Percentiles rank a stretch among this genome's conserved stretches.
These are phyloP conservation scores for Ascochyta lentis DNA, from an alignment of 2,329 filamentous ascomycete genomes.

Conservation along the genomic window DNA sequence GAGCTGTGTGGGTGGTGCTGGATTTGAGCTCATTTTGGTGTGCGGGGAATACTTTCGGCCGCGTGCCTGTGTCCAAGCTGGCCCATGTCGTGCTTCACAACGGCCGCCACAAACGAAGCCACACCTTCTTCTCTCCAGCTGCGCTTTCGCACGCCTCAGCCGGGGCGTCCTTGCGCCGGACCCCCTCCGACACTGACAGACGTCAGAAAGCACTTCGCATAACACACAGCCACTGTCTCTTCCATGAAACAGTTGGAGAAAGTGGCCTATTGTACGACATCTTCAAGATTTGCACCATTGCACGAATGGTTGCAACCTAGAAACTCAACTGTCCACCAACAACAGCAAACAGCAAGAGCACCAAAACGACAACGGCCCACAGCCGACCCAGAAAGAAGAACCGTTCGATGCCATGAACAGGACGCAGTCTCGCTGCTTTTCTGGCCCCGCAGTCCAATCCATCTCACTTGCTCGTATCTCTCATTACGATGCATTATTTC, in stretches of 20 bases:
- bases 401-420: neutral
- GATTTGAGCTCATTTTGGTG: too few relatives aligned
- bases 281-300: neutral
- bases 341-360: neutral
- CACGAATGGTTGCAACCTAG: too few relatives aligned
- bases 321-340: too few relatives aligned
- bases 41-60: too few relatives aligned
- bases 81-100: slow-evolving; percentile 10
- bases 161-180: slow-evolving; percentile 1
- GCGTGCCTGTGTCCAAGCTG: neutral
- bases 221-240: slow-evolving; percentile 10
- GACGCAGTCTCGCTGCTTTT: slow-evolving; percentile 2
- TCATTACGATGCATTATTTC: slow-evolving; percentile 1
- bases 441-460: neutral
- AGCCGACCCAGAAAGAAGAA: neutral
- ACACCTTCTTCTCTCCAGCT: slow-evolving; percentile 14
- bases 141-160: slow-evolving; percentile 2
- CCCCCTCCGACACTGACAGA: slow-evolving; percentile 11
- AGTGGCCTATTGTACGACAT: slow-evolving; percentile 1
- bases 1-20: too few relatives aligned
- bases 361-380: neutral
- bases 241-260: neutral
- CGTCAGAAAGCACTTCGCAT: slow-evolving; percentile 7
- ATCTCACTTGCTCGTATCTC: slow-evolving; percentile 12
- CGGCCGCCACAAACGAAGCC: slow-evolving; percentile 18